Conservation (phyloP, 768 basidiomycete genomes). For the Pulveroboletus ravenelii region DNA sequence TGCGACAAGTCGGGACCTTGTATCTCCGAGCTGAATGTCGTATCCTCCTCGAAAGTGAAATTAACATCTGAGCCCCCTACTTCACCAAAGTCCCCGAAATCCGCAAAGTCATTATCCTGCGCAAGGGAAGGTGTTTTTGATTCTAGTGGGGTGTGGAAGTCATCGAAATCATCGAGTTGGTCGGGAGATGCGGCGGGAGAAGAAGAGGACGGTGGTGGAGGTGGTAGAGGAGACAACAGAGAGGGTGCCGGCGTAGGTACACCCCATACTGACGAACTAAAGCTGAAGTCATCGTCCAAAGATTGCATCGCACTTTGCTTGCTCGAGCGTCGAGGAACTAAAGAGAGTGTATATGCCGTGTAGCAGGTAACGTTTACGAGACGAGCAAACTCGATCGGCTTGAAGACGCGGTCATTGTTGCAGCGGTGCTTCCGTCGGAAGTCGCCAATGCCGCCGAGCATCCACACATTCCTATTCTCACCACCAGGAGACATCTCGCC, state of each 20-base stretch:
- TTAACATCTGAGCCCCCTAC: conserved; percentile 37
- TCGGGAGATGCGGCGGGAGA: conserved; percentile 29
- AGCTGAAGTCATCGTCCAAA: conserved; percentile 72
- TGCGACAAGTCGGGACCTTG: conserved; percentile 38
- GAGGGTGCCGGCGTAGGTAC: conserved; percentile 35
- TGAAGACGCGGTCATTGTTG: background rate
- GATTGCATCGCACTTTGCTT: conserved; percentile 14
- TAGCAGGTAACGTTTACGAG: background rate
- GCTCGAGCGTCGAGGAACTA: background rate
- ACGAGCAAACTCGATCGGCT: background rate
- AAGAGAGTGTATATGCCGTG: conserved; percentile 11
- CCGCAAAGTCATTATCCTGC: conserved; percentile 75
- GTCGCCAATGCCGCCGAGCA: conserved; percentile 15
- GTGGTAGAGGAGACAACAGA: conserved; percentile 25
- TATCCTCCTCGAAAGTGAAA: conserved; percentile 37
- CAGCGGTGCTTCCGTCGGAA: background rate
- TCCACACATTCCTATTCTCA: conserved; percentile 58
- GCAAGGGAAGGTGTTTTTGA: conserved; percentile 38
- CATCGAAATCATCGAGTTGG: conserved; percentile 50
- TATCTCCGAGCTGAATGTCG: conserved; percentile 11
- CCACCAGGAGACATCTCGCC: conserved; percentile 48
- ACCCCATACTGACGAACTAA: conserved; percentile 74
- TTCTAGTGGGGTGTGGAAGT: conserved; percentile 44
- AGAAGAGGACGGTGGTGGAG: conserved; percentile 18
- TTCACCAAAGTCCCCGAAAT: conserved; percentile 86